Evolutionary conservation across 225 moss, liverwort and hornwort species (phyloP).

Genomic region (Pleurozium schreberi): DNA sequence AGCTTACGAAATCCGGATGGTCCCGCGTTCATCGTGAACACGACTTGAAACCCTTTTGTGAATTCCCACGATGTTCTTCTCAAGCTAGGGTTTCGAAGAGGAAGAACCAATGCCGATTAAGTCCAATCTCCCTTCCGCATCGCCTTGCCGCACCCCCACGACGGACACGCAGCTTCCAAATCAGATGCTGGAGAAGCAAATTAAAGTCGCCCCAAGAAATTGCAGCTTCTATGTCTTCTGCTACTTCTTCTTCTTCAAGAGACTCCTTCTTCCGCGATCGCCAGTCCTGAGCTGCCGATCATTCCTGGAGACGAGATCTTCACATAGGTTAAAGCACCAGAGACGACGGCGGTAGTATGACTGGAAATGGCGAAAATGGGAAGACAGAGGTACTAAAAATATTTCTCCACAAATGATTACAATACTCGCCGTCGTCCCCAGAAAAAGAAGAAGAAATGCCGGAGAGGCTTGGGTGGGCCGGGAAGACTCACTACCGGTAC

Average conservation of each 20-base stretch:
- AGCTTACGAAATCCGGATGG: conserved; percentile 50
- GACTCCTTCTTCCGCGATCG: neutral
- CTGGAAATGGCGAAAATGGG: neutral
- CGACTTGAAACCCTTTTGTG: neutral
- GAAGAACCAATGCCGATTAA: neutral
- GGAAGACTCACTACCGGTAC: neutral
- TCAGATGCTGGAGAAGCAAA: neutral
- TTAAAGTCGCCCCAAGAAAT: neutral
- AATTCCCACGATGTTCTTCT: neutral
- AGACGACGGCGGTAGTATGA: neutral
- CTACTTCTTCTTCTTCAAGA: neutral
- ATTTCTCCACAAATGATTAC: neutral
- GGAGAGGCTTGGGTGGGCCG: neutral
- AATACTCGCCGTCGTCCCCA: neutral
- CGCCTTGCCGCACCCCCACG: neutral
- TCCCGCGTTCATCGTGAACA: conserved; percentile 40
- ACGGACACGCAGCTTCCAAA: neutral
- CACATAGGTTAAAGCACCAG: neutral
- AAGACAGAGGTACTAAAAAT: neutral
- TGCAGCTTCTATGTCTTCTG: neutral
- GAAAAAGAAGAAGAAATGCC: neutral
- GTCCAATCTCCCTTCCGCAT: neutral
- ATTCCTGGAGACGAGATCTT: neutral
- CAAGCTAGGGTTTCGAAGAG: neutral
- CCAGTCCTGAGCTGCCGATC: neutral